Evolutionary conservation across 495 filamentous ascomycete genomes (phyloP).

Genomic region (Neurospora sublineolata): DNA sequence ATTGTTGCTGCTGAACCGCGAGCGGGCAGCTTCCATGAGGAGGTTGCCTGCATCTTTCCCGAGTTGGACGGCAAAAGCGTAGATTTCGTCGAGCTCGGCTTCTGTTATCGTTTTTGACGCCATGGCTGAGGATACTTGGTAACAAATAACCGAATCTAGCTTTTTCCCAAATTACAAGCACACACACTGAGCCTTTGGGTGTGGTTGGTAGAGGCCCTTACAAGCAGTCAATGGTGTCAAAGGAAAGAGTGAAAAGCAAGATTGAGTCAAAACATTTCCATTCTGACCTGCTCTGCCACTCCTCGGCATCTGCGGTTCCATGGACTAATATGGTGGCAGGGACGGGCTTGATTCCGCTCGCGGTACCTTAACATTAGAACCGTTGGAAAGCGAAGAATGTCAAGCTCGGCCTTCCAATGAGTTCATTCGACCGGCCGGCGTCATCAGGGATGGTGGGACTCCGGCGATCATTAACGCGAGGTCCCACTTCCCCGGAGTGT

Average conservation of each 20-base stretch:
- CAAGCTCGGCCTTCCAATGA: not conserved
- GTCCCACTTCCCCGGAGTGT: not conserved
- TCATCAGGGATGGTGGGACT: not conserved
- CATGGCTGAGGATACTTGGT: constrained; percentile 1
- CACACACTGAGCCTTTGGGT: not conserved
- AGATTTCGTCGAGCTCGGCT: constrained; percentile 44
- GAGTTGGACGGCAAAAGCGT: constrained; percentile 52
- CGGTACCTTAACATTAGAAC: not conserved
- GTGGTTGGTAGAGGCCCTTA: not conserved
- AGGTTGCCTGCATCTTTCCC: constrained; percentile 52
- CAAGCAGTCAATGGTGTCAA: not conserved
- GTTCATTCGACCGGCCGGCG: not conserved
- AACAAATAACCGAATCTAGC: not conserved
- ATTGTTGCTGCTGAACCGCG: constrained; percentile 24
- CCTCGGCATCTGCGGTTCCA: not conserved
- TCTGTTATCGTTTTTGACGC: not conserved
- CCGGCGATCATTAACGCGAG: not conserved
- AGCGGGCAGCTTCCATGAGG: constrained; percentile 41
- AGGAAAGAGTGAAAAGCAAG: not conserved
- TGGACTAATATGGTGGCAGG: not conserved
- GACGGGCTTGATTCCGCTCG: not conserved
- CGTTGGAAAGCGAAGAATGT: not conserved
- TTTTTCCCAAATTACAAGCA: not conserved
- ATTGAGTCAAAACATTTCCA: not conserved
- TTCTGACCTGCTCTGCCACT: not conserved